Evolutionary conservation across 2,329 filamentous ascomycete species (phyloP), one percentile per base, ranked within the genome.

Genomic region (Helotiales sp.): DNA sequence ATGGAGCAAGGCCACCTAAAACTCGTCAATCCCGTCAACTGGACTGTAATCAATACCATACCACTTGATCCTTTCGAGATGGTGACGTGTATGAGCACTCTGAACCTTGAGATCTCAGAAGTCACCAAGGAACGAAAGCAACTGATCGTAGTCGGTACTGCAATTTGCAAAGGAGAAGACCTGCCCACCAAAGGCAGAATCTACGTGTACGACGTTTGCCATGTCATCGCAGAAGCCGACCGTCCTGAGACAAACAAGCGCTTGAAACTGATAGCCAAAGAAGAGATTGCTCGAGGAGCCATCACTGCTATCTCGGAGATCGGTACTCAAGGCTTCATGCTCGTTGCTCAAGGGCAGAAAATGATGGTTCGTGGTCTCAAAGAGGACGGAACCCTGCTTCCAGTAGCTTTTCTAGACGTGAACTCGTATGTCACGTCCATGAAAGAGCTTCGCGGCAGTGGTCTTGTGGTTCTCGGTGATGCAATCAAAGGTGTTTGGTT

Each of bases 321-420:
- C 54, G 93, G 90, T 40, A 91, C 87, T 0, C 92, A 95, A 73
- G 95, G 90, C 1, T 91, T 93, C 65, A 86, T 96, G 80, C 87
- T 95, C 61, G 90, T 90, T 38, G 92, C 93, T 0, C 95, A 99
- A 71, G 95, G 95, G 0, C 93, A 97, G 69, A 99, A 99, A 74
- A 93, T 92, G 72, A 96, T 99, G 89, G 92, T 99, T 1, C 83
- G 95, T 58, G 95, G 95, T 38, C 81, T 99, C 2, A 97, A 97
- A 72, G 95, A 99, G 73, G 95, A 99, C 70, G 91, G 93, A 0
- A 92, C 90, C 1, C 81, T 98, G 52, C 79, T 98, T 0, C 95
- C 95, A 0, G 93, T 99, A 3, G 95, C 95, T 0, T 99, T 99
- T 70, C 89, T 99, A 81, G 95, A 99, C 69, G 96, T 97, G 86